A percentile compares a stretch with the other conserved stretches of the same genome.
Conservation (phyloP, 257 asterid species). For the Galeopsis tetrahit region DNA sequence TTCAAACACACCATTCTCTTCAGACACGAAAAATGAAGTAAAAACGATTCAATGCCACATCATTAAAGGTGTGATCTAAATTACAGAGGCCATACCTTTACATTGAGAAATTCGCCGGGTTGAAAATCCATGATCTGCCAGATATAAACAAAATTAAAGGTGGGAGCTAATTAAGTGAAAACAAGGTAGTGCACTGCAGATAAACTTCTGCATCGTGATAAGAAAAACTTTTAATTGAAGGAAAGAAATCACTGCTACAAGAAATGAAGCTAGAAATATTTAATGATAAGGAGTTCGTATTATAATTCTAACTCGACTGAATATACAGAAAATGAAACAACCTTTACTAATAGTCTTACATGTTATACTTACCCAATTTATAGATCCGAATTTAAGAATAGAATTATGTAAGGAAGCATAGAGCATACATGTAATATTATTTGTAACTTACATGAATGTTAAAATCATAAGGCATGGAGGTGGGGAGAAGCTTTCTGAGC, state of each 20-base stretch:
- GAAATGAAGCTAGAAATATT: not conserved
- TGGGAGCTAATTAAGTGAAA: not conserved
- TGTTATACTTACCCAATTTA: not conserved
- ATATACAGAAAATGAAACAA: slow-evolving; percentile 6
- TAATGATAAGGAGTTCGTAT: not conserved
- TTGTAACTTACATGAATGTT: slow-evolving; percentile 75
- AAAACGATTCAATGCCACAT: not conserved
- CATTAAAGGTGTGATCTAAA: not conserved
- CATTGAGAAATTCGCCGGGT: slow-evolving; percentile 94
- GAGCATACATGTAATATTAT: not conserved
- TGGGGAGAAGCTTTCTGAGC: slow-evolving; percentile 93
- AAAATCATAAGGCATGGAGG: slow-evolving; percentile 80
- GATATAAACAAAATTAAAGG: slow-evolving; percentile 13
- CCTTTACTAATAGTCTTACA: not conserved
- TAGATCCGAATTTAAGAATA: no score
- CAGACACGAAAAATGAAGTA: not conserved
- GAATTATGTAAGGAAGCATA: not conserved
- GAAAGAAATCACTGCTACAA: not conserved
- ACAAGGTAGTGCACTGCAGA: not conserved
- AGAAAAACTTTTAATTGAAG: not conserved
- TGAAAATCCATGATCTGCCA: slow-evolving; percentile 97
- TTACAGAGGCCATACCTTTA: slow-evolving; percentile 62
- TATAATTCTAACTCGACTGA: not conserved
- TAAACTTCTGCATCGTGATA: not conserved
- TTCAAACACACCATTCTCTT: not conserved